Evolutionary conservation across 2,329 filamentous ascomycete species (phyloP).

Genomic region (Incumbomyces delicatus): DNA sequence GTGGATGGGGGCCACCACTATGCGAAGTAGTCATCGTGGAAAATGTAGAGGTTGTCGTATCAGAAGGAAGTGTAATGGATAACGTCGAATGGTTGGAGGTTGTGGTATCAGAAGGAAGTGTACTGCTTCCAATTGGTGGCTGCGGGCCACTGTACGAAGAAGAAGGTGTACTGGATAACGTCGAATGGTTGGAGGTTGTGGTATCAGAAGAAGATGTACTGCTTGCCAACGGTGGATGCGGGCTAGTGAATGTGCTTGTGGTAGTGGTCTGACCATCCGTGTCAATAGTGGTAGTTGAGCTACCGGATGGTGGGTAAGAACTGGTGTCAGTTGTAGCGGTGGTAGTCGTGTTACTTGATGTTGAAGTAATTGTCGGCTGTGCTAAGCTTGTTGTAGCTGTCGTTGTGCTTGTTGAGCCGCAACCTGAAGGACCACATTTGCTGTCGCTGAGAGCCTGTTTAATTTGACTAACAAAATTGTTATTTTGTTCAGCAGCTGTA

Average conservation of each 20-base stretch:
- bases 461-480: slow-evolving; percentile 33
- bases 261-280: too few species aligned
- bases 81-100: too few species aligned
- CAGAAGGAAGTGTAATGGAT: background rate
- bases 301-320: background rate
- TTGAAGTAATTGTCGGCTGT: slow-evolving; percentile 3
- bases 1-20: too few species aligned
- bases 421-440: background rate
- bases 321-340: background rate
- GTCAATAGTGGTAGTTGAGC: background rate
- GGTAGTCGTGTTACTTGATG: slow-evolving; percentile 5
- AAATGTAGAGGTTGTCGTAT: background rate
- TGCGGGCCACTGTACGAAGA: background rate
- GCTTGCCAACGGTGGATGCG: background rate
- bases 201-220: slow-evolving; percentile 2
- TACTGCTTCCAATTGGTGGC: background rate
- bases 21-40: too few species aligned
- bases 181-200: slow-evolving; percentile 5
- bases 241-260: background rate
- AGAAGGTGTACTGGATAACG: too few species aligned
- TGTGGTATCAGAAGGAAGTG: slow-evolving; percentile 1
- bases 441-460: slow-evolving; percentile 26
- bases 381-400: slow-evolving; percentile 7
- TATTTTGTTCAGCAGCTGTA: slow-evolving; percentile 35
- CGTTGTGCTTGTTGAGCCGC: slow-evolving; percentile 9